Evolutionary conservation across 768 basidiomycete genomes (phyloP).

Genomic region (Kwoniella heveanensis): DNA sequence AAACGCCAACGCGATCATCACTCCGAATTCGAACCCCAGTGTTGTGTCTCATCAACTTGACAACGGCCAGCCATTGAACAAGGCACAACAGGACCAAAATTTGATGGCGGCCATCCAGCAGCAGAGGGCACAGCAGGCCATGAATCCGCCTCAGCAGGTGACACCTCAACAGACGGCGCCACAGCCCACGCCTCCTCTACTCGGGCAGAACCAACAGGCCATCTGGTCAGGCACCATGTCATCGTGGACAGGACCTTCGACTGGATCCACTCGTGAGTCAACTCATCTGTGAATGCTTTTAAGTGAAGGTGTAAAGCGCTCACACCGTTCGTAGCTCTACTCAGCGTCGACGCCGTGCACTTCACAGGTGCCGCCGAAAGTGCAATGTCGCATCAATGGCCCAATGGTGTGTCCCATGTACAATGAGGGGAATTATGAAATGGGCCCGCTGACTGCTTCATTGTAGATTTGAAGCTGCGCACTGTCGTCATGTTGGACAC

Average conservation of each 20-base stretch:
- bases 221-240: conserved; percentile 22
- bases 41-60: background rate
- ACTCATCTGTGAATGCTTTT: too few species aligned
- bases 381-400: conserved; percentile 19
- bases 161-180: conserved; percentile 3
- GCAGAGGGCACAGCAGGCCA: conserved; percentile 18
- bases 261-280: conserved; percentile 5
- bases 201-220: conserved; percentile 3
- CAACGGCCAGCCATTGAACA: background rate
- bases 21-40: background rate
- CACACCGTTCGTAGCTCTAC: background rate
- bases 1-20: background rate
- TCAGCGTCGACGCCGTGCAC: conserved; percentile 19
- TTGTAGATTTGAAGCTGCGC: conserved; percentile 21
- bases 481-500: conserved; percentile 15
- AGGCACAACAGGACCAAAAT: conserved; percentile 11
- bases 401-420: too few species aligned
- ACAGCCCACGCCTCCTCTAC: background rate
- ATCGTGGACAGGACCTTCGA: conserved; percentile 7
- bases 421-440: too few species aligned
- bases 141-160: background rate
- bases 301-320: too few species aligned
- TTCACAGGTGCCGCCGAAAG: conserved; percentile 20
- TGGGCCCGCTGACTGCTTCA: background rate
- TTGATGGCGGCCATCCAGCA: conserved; percentile 25